Conservation (phyloP, 345 rosid genomes). For the Citrus hindsii region DNA sequence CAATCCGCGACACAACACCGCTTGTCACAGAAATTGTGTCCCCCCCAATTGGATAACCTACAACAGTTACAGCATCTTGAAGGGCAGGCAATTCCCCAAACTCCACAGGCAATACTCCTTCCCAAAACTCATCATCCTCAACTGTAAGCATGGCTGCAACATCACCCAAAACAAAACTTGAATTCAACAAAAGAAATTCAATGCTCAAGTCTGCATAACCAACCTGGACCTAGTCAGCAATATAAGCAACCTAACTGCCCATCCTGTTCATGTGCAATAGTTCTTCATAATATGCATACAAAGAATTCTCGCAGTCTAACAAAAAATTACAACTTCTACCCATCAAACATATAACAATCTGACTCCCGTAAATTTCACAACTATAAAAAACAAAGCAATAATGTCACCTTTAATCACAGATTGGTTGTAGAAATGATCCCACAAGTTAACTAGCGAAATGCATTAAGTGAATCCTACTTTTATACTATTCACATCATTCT, state of each 20-base stretch:
- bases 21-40: conserved; percentile 77
- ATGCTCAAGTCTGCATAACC: background rate
- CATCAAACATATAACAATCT: background rate
- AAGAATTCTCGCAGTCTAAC: background rate
- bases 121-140: conserved; percentile 64
- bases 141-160: conserved; percentile 60
- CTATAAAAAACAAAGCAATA: background rate
- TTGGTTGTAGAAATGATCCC: background rate
- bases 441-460: background rate
- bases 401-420: background rate
- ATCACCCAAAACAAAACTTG: conserved; percentile 8
- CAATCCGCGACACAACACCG: conserved; percentile 76
- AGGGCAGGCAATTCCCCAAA: conserved; percentile 72
- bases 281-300: background rate
- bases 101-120: conserved; percentile 58
- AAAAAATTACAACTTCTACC: background rate
- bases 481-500: background rate
- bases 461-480: background rate
- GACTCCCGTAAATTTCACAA: background rate
- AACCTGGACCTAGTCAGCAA: background rate
- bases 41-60: conserved; percentile 75
- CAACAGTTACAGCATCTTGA: conserved; percentile 80
- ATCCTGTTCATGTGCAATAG: background rate
- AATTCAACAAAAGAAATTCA: conserved; percentile 5
- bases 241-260: background rate